Evolutionary conservation across 805 yeast species (phyloP), one percentile per base, ranked within the genome.

Genomic region (Helenozyma baotianmanensis): DNA sequence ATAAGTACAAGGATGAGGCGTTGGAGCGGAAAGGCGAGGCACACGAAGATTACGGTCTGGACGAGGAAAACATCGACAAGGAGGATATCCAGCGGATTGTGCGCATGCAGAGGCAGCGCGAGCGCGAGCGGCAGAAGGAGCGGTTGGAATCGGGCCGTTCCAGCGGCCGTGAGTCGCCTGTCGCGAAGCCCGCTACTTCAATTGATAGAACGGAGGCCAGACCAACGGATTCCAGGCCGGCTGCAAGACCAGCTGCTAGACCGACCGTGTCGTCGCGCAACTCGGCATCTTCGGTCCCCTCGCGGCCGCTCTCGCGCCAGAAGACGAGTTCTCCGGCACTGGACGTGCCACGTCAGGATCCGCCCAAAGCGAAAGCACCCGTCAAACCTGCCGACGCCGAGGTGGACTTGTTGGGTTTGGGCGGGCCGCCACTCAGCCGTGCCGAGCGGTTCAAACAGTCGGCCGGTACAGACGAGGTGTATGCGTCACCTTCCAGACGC

Each of bases 21-120:
- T 28, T 51, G 3, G 69, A 65, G 31, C 51, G 52, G 27, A 50
- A 42, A 30, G 65, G 68, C 3, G 64, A 62, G 8, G 59, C 56
- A 9, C 58, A 47, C 24, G 67, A 62, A 14, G 55, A 72, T 19
- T 74, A 69, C 35, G 74, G 74, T 2, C 60, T 65, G 2, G 76
- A 69, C 32, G 64, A 68, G 10, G 75, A 68, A 11, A 70, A 72
- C 36, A 58, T 71, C 33, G 61, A 70, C 32, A 53, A 53, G 21
- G 70, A 64, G 13, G 66, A 65, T 29, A 68, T 70, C 42, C 56
- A 60, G 25, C 43, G 49, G 12, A 58, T 66, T 27, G 63, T 70
- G 47, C 60, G 53, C 27, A 30, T 44, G 7, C 75, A 68, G 36
- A 48, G 42, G 23, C 52, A 54, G 25, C 59, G 64, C 36, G 66